phyloP scores from a whole-genome alignment of 805 yeast genomes.

The Yarrowia osloensis region DNA sequence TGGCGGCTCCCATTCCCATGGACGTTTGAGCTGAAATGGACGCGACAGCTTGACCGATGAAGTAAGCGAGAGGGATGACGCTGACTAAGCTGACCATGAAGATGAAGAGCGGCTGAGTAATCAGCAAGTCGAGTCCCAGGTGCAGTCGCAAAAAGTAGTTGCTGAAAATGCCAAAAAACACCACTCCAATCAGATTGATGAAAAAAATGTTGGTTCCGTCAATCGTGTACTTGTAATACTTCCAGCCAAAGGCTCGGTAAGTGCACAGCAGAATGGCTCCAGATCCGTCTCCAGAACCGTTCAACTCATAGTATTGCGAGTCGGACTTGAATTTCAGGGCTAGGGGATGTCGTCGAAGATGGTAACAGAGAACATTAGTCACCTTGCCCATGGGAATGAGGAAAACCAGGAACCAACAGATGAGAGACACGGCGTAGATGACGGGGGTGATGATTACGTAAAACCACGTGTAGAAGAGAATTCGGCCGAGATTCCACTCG shows the following conservation, averaged over 20 bases:
- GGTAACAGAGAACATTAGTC: slow-evolving; percentile 64
- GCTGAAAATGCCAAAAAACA: slow-evolving; percentile 78
- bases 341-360: slow-evolving; percentile 85
- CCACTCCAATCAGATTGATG: slow-evolving; percentile 78
- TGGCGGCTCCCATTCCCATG: slow-evolving; percentile 98
- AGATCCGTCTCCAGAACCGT: slow-evolving; percentile 48
- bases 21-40: slow-evolving; percentile 97
- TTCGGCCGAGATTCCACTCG: slow-evolving; percentile 81
- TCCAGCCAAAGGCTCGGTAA: slow-evolving; percentile 86
- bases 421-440: slow-evolving; percentile 52
- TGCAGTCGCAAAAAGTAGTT: slow-evolving; percentile 61
- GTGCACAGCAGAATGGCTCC: slow-evolving; percentile 74
- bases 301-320: slow-evolving; percentile 39
- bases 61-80: slow-evolving; percentile 91
- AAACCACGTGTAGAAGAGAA: slow-evolving; percentile 70
- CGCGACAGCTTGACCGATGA: slow-evolving; percentile 99
- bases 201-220: slow-evolving; percentile 95
- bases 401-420: slow-evolving; percentile 82
- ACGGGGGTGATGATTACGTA: slow-evolving; percentile 73
- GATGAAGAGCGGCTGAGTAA: slow-evolving; percentile 64
- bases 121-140: slow-evolving; percentile 46
- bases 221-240: slow-evolving; percentile 92
- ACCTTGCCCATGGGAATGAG: slow-evolving; percentile 94
- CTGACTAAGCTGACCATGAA: slow-evolving; percentile 79
- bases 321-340: slow-evolving; percentile 72